A percentile compares a stretch with the other conserved stretches of the same genome.
phyloP scores from a whole-genome alignment of 331 rosid species.

The Malus hybrid region DNA sequence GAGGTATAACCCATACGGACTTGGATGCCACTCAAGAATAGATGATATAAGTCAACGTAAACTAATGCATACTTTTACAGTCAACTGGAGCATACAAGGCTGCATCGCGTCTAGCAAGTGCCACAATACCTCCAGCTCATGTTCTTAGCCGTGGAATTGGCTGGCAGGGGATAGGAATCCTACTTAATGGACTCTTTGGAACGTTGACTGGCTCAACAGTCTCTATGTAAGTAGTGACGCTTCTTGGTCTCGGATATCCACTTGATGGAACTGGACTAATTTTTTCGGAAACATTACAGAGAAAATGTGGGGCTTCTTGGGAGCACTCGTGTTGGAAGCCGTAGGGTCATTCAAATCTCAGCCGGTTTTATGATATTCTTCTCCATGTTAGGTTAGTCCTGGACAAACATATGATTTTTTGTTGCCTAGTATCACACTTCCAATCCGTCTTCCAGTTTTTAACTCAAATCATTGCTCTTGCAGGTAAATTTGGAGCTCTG shows the following conservation, averaged over 20 bases:
- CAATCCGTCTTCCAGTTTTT: background rate
- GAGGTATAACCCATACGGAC: conserved; percentile 46
- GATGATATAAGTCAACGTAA: background rate
- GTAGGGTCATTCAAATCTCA: conserved; percentile 94
- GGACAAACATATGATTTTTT: background rate
- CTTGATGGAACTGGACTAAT: conserved; percentile 8
- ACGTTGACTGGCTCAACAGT: conserved; percentile 80
- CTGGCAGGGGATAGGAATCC: conserved; percentile 97
- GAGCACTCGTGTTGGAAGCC: conserved; percentile 97
- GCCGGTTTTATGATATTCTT: conserved; percentile 98
- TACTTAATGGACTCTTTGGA: conserved; percentile 89
- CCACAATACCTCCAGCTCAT: conserved; percentile 97
- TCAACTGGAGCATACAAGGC: conserved; percentile 98
- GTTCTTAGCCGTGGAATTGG: conserved; percentile 98
- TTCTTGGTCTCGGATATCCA: background rate
- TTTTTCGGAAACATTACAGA: conserved; percentile 30
- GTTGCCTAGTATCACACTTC: background rate
- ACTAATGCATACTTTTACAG: conserved; percentile 32
- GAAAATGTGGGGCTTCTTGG: conserved; percentile 97
- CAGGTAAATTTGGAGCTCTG: conserved; percentile 97
- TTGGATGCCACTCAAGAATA: background rate
- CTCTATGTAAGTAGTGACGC: conserved; percentile 53
- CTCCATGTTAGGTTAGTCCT: conserved; percentile 73
- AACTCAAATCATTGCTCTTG: conserved; percentile 9
- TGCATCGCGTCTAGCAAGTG: conserved; percentile 92